Evolutionary conservation across 2,329 filamentous ascomycete species (phyloP), one percentile per base, ranked within the genome.

Genomic region (Talaromyces sp.): DNA sequence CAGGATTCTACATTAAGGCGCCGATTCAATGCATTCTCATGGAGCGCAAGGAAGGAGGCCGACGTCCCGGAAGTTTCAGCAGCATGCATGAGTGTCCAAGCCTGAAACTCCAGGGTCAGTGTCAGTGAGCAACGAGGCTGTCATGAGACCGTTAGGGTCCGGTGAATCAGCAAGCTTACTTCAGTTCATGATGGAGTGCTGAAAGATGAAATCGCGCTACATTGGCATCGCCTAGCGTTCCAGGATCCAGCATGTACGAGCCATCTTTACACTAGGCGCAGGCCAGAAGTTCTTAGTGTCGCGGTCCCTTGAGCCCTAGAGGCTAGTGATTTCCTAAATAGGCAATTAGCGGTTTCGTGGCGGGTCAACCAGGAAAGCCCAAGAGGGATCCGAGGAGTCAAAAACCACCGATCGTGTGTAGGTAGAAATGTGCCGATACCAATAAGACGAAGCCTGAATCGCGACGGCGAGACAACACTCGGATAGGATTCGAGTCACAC

Each of bases 81-180:
- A 18, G 18, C 33, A 28, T 39, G 35, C 54, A 39, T 2, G 12
- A 40, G 2, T 12, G 7, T 28, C 39, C 54, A 31, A 56, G 35
- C 35, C 7, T 42, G 54, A 57, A 42, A 57, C 54, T 1, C 21
- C 33, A 56, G 18, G 25, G 35, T 40, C 35, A 40, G n/a, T n/a
- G n/a, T n/a, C n/a, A 28, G 28, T 28, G 54, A 57, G 35, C 35
- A 35, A 57, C 35, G 54, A 28, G 54, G 54, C 54, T 57, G 33
- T 56, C 35, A 28, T 6, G 3, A 28, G 28, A 28, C 28, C 28
- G n/a, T 28, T 28, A 28, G 28, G 50, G 23, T 39, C 16, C 16
- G 37, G 37, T n/a, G 8, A 52, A 8, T 33, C 28, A 3, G 14
- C 25, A 31, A n/a, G 21, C 42, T 23, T 23, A 23, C 42, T 9